phyloP scores from a whole-genome alignment of 2,329 filamentous ascomycete genomes.

The Chaetomiaceae sp. region DNA sequence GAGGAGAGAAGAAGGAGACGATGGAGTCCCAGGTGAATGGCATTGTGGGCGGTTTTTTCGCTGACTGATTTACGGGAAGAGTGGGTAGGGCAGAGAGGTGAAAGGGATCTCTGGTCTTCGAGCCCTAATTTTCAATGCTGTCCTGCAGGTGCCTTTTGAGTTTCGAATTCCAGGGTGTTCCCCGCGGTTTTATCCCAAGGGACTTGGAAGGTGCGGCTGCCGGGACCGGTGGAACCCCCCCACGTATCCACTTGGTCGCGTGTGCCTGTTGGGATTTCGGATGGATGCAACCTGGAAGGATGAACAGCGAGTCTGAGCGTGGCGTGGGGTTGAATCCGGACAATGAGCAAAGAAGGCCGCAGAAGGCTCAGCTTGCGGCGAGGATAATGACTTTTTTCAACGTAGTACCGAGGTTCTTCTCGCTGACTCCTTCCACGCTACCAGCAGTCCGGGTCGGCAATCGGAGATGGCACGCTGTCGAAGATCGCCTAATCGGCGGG shows the following conservation, averaged over 20 bases:
- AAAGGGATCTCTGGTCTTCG: neutral
- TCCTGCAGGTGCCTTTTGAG: neutral
- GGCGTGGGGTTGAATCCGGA: neutral
- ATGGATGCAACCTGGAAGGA: neutral
- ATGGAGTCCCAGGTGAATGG: slow-evolving; percentile 17
- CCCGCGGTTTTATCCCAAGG: slow-evolving; percentile 7
- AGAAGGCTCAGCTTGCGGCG: neutral
- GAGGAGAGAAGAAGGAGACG: slow-evolving; percentile 17
- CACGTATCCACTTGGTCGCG: slow-evolving; percentile 8
- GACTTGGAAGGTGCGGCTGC: slow-evolving; percentile 1
- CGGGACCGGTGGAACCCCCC: slow-evolving; percentile 13
- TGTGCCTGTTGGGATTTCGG: neutral
- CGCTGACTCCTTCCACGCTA: neutral
- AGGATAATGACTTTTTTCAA: neutral
- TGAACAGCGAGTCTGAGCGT: neutral
- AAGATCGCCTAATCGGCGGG: neutral
- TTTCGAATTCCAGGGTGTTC: slow-evolving; percentile 6
- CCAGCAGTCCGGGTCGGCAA: neutral
- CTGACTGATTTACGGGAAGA: neutral
- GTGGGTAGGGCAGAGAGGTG: neutral
- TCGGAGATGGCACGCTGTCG: neutral
- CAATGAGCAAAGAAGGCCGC: neutral
- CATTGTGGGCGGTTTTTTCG: slow-evolving; percentile 14
- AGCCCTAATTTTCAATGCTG: neutral
- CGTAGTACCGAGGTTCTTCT: neutral